phyloP scores from a whole-genome alignment of 192 early-diverging fungal genomes.

The Backusella australiensis region DNA sequence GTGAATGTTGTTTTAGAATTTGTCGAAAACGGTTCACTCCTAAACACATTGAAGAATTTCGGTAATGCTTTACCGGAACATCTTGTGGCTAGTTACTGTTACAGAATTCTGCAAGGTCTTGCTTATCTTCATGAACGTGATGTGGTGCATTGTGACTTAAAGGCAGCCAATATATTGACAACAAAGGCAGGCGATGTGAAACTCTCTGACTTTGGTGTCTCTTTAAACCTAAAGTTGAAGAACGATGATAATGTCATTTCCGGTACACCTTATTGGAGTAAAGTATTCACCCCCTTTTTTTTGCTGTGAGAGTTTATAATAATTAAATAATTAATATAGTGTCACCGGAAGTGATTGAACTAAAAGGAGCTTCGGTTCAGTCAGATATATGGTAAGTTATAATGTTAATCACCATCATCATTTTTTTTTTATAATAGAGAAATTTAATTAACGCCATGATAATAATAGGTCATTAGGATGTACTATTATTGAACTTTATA shows the following conservation, averaged over 20 bases:
- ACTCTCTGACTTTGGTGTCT: conserved; percentile 96
- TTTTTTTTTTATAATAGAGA: not conserved
- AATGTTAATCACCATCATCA: not conserved
- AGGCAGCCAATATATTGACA: conserved; percentile 93
- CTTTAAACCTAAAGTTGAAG: conserved; percentile 75
- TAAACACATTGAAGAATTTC: conserved; percentile 83
- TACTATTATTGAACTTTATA: conserved; percentile 90
- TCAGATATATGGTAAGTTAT: conserved; percentile 86
- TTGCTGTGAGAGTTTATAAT: not conserved
- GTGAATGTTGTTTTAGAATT: conserved; percentile 87
- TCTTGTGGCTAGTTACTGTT: conserved; percentile 79
- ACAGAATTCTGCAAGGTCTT: conserved; percentile 89
- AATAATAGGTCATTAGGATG: conserved; percentile 78
- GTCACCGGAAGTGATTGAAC: conserved; percentile 90
- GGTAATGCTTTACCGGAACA: conserved; percentile 82
- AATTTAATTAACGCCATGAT: not conserved
- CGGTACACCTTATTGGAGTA: conserved; percentile 84
- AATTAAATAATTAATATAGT: conserved; percentile 32
- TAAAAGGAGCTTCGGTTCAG: conserved; percentile 82
- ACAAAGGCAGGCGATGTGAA: conserved; percentile 95
- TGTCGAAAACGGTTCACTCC: conserved; percentile 94
- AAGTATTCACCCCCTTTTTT: not conserved
- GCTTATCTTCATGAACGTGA: conserved; percentile 85
- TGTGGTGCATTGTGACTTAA: conserved; percentile 92
- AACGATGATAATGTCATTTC: conserved; percentile 64